Evolutionary conservation across 352 stramenopile genomes (phyloP).

Genomic region (Globisporangium rhizosaccharum): DNA sequence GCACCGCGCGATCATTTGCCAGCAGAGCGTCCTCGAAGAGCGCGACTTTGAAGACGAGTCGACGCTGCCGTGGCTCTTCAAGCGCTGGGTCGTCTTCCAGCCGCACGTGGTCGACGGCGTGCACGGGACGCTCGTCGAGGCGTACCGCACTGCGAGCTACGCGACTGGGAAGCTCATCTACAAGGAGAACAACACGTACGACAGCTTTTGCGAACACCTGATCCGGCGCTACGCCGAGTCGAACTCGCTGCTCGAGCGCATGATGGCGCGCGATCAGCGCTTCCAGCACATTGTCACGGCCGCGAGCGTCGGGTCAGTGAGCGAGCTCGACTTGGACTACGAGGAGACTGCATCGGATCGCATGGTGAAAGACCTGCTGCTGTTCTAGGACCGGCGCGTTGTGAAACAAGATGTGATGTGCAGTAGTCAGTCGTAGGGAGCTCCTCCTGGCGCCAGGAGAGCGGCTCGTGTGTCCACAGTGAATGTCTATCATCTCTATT

Average conservation of each 20-base stretch:
- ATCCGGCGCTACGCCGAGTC: conserved; percentile 84
- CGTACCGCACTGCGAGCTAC: conserved; percentile 81
- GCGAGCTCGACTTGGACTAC: conserved; percentile 28
- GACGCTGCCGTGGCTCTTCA: conserved; percentile 83
- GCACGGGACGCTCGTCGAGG: conserved; percentile 74
- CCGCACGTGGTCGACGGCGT: conserved; percentile 64
- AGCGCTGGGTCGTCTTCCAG: conserved; percentile 85
- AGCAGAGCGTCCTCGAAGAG: conserved; percentile 80
- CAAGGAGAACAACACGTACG: conserved; percentile 87
- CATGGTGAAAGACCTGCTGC: conserved; percentile 83
- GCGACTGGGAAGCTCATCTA: conserved; percentile 79
- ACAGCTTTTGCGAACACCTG: conserved; percentile 86
- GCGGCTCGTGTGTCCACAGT: too few relatives aligned
- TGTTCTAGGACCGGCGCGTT: conserved; percentile 41
- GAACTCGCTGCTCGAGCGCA: conserved; percentile 73
- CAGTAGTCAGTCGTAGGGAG: too few relatives aligned
- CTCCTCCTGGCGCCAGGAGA: too few relatives aligned
- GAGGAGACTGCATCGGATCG: conserved; percentile 71
- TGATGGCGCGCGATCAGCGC: conserved; percentile 75
- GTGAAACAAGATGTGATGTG: too few relatives aligned
- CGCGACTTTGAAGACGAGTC: conserved; percentile 78
- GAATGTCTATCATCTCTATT: conserved; percentile 10
- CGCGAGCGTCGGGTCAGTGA: conserved; percentile 27
- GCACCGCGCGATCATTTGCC: conserved; percentile 70
- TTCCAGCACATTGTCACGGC: conserved; percentile 43